These are phyloP conservation scores for Conticribra weissflogii DNA, from an alignment of 108 stramenopile genomes.

Conservation along the genomic window DNA sequence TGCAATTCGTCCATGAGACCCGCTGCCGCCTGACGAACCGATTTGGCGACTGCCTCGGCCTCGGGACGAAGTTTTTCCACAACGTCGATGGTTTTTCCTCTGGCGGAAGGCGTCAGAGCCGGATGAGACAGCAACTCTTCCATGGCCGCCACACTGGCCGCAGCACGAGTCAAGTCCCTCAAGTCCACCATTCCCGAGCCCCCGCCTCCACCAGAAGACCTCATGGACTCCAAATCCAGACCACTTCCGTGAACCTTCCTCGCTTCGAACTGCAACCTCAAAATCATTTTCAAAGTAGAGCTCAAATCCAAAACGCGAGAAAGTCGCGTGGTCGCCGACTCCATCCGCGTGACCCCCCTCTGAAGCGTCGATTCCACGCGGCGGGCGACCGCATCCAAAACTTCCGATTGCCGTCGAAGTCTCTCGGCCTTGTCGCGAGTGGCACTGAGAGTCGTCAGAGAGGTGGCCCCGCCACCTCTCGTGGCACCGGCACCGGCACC, in stretches of 20 bases:
- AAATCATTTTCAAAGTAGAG: conserved; percentile 79
- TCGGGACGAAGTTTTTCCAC: conserved; percentile 59
- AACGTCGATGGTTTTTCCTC: conserved; percentile 48
- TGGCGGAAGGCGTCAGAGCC: conserved; percentile 33
- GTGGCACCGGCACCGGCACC: conserved; percentile 6
- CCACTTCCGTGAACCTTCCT: conserved; percentile 62
- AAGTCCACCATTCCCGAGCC: conserved; percentile 46
- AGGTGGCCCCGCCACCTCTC: background rate
- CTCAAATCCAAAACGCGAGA: conserved; percentile 71
- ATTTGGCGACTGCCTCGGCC: conserved; percentile 28
- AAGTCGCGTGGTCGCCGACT: conserved; percentile 68
- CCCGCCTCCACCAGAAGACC: background rate
- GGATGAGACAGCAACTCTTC: conserved; percentile 72
- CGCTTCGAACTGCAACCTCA: conserved; percentile 79
- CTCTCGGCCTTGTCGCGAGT: conserved; percentile 72
- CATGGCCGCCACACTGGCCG: conserved; percentile 76
- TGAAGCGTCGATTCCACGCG: conserved; percentile 73
- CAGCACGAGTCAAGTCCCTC: conserved; percentile 83
- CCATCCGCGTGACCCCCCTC: conserved; percentile 73
- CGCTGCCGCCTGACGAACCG: conserved; percentile 66
- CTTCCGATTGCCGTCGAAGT: conserved; percentile 69
- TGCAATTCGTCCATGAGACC: conserved; percentile 63
- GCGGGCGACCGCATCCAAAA: conserved; percentile 62
- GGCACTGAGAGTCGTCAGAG: conserved; percentile 33
- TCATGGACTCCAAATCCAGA: conserved; percentile 56